These are phyloP conservation scores for Obelidium mucronatum DNA, from an alignment of 192 early-diverging fungal species.

Conservation along the genomic window DNA sequence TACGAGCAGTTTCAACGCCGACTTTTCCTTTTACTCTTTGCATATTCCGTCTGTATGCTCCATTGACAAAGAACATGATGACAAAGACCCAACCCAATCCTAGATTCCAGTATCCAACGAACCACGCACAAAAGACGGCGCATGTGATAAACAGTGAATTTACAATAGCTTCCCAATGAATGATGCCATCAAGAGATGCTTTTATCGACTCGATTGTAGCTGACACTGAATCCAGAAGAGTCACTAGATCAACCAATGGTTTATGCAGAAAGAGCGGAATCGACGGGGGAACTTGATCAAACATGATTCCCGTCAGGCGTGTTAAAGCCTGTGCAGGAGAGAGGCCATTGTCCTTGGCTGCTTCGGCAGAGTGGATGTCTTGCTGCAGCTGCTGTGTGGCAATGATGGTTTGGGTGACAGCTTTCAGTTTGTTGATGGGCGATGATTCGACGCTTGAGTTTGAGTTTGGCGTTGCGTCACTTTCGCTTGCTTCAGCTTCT, in stretches of 20 bases:
- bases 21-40: conserved; percentile 32
- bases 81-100: conserved; percentile 41
- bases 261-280: neutral
- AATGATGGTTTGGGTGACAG: neutral
- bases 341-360: neutral
- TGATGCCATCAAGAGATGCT: conserved; percentile 2
- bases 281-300: neutral
- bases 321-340: neutral
- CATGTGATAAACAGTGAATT: conserved; percentile 27
- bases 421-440: no score
- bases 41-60: conserved; percentile 30
- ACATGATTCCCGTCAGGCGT: neutral
- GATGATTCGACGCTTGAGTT: no score
- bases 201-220: neutral
- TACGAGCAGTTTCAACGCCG: conserved; percentile 4
- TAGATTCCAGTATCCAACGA: conserved; percentile 37
- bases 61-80: conserved; percentile 26
- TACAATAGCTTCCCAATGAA: conserved; percentile 27
- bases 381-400: neutral
- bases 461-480: no score
- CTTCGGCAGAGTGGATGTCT: neutral
- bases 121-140: conserved; percentile 28
- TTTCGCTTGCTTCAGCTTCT: no score
- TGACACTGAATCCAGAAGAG: neutral
- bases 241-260: neutral